Conservation (phyloP, 208 protist species). For the Borovskyia barvae region DNA sequence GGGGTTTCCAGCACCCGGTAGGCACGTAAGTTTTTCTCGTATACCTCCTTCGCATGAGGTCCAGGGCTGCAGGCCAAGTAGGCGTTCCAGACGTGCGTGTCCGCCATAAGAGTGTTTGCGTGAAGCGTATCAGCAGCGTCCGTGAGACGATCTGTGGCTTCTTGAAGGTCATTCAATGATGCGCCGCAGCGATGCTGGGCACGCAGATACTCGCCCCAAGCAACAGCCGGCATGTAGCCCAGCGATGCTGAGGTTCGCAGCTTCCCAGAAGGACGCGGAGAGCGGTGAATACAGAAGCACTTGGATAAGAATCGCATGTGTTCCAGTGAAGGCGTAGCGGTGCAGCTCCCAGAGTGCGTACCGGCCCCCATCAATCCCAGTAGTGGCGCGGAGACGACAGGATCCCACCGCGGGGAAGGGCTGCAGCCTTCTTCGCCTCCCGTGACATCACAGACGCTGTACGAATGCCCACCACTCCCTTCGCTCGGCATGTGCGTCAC, state of each 20-base stretch:
- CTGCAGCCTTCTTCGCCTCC: too few relatives aligned
- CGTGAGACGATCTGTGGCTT: slow-evolving; percentile 52
- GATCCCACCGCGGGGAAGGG: slow-evolving; percentile 1
- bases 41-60: slow-evolving; percentile 58
- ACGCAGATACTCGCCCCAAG: slow-evolving; percentile 65
- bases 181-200: slow-evolving; percentile 58
- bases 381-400: slow-evolving; percentile 32
- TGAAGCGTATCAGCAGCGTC: slow-evolving; percentile 42
- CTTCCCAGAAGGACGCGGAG: not conserved
- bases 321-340: not conserved
- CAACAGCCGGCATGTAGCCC: slow-evolving; percentile 58
- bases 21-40: slow-evolving; percentile 33
- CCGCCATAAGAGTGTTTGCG: slow-evolving; percentile 35
- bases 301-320: not conserved
- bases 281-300: slow-evolving; percentile 5
- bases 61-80: slow-evolving; percentile 50
- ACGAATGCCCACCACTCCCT: not conserved
- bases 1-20: slow-evolving; percentile 58
- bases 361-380: slow-evolving; percentile 23
- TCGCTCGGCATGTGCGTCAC: not conserved
- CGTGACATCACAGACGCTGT: too few relatives aligned
- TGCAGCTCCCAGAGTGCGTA: too few relatives aligned
- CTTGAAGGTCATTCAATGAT: slow-evolving; percentile 36
- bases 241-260: not conserved
- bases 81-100: slow-evolving; percentile 66